phyloP scores from a whole-genome alignment of 129 eudicot genomes.

The Helichrysum umbraculigerum region DNA sequence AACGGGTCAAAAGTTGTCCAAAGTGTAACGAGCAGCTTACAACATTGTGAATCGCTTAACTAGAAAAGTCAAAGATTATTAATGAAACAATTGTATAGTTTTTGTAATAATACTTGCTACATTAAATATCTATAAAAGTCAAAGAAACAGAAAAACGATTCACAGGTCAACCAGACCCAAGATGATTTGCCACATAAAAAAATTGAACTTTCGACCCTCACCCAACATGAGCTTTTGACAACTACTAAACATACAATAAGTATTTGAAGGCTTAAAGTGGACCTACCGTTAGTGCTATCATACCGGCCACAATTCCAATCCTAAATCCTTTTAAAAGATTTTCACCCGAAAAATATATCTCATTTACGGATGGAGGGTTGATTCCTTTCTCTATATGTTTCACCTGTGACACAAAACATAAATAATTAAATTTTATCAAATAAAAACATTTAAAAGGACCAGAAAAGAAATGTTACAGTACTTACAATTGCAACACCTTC shows the following conservation, averaged over 20 bases:
- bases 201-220: not conserved
- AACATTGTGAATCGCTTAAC: not conserved
- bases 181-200: not conserved
- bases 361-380: constrained; percentile 58
- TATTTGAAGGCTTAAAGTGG: too few species aligned
- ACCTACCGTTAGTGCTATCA: constrained; percentile 74
- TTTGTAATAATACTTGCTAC: not conserved
- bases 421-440: not conserved
- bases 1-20: not conserved
- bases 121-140: not conserved
- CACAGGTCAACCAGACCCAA: not conserved
- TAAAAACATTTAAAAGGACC: not conserved
- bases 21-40: not conserved
- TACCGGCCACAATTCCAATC: constrained; percentile 70
- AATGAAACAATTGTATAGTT: not conserved
- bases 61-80: not conserved
- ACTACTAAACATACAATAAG: not conserved
- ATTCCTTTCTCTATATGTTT: constrained; percentile 64
- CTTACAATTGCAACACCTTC: constrained; percentile 82
- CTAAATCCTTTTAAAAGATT: constrained; percentile 62
- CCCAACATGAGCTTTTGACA: not conserved
- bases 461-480: constrained; percentile 1
- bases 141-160: not conserved
- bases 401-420: constrained; percentile 39
- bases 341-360: constrained; percentile 57